Evolutionary conservation across 768 basidiomycete genomes (phyloP), one percentile per base, ranked within the genome.

Genomic region (Leccinum imitatum): DNA sequence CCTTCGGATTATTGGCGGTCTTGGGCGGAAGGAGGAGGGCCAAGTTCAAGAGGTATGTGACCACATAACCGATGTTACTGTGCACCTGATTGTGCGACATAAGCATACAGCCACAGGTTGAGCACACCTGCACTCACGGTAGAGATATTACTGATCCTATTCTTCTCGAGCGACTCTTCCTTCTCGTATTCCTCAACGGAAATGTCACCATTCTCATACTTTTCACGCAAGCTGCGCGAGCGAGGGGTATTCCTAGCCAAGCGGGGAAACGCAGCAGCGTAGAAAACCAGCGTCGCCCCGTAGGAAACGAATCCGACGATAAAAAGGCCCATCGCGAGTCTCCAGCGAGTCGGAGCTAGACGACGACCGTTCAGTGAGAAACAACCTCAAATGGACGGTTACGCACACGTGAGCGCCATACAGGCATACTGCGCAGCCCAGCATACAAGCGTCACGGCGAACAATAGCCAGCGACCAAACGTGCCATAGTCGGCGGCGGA

Each of bases 81-180:
- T 91, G 89, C 55, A 80, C 84, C 90, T 91, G 54, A 55, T 25
- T 39, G 39, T 15, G 23, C 51, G 37, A 30, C 10, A 10, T 48
- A 19, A 50, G 41, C 14, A 23, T 23, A 41, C 2, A 39, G 1
- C 11, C 21, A n/a, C 15, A 50, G 25, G n/a, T 23, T 37, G 6
- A 3, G 17, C 1, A 6, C 4, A 31, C n/a, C 9, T 9, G 17
- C 4, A 64, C 80, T 52, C 51, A 91, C 91, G 47, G 88, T 92
- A 67, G 87, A 89, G 63, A 92, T 89, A 65, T 91, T 93, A 67
- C 91, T 90, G 59, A 94, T 89, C 62, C 86, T 76, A 61, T 91
- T 94, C 80, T 91, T 91, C 75, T 93, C 89, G 48, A 93, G 66
- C 33, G 87, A 89, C 66, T 92, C 90, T 66, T 90, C 90, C 17